phyloP scores from a whole-genome alignment of 306 rosid species.

The Begonia fuchsioides region DNA sequence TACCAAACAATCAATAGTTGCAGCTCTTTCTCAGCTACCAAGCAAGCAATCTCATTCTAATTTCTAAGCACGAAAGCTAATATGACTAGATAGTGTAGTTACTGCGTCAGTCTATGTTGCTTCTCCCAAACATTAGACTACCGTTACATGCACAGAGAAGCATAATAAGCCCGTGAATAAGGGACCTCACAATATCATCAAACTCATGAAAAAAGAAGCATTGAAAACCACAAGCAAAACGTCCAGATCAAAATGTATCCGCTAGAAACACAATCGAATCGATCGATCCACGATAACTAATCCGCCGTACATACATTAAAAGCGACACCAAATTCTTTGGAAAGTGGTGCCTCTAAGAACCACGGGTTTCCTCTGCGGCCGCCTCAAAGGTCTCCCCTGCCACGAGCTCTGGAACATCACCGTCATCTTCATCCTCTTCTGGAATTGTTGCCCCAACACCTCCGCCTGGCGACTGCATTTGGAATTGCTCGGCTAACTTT shows the following conservation, averaged over 20 bases:
- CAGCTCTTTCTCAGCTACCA: no score
- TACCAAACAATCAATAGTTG: no score
- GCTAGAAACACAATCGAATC: background rate
- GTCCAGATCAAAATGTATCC: background rate
- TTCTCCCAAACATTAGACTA: no score
- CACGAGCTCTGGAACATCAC: slow-evolving; percentile 76
- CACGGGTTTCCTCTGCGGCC: slow-evolving; percentile 54
- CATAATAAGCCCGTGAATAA: no score
- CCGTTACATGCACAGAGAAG: no score
- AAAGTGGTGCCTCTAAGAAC: slow-evolving; percentile 26
- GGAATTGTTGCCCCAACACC: slow-evolving; percentile 26
- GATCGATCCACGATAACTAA: background rate
- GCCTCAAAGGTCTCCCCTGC: slow-evolving; percentile 77
- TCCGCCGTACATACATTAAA: slow-evolving; percentile 13
- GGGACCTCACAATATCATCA: no score
- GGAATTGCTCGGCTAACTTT: slow-evolving; percentile 78
- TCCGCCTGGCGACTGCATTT: slow-evolving; percentile 69
- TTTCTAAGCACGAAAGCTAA: no score
- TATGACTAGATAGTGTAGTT: no score
- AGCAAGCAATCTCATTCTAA: no score
- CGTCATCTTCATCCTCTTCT: slow-evolving; percentile 53
- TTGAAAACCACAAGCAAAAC: background rate
- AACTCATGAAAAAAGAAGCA: background rate
- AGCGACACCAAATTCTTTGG: slow-evolving; percentile 19
- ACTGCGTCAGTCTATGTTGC: no score